Conservation (phyloP, 768 basidiomycete genomes). For the Pleurotus ostreatus region DNA sequence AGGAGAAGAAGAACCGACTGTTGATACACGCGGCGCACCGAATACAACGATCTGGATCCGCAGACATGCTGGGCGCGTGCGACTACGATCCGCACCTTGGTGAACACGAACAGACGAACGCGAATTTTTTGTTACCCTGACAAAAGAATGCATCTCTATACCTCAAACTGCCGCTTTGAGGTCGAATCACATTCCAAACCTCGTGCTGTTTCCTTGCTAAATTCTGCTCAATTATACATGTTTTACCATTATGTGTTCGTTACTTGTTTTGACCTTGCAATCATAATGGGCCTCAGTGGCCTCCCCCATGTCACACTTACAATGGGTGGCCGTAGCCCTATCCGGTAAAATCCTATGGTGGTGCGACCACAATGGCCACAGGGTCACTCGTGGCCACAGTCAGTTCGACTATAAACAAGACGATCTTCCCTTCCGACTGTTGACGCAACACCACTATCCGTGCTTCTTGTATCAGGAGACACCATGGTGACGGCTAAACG, state of each 20-base stretch:
- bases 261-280: too few relatives aligned
- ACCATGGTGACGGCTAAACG: background rate
- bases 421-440: background rate
- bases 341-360: background rate
- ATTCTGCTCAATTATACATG: too few relatives aligned
- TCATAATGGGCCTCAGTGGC: too few relatives aligned
- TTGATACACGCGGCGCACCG: slow-evolving; percentile 7
- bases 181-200: too few relatives aligned
- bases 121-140: background rate
- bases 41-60: slow-evolving; percentile 38
- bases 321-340: too few relatives aligned
- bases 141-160: too few relatives aligned
- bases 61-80: slow-evolving; percentile 34
- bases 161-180: too few relatives aligned
- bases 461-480: too few relatives aligned
- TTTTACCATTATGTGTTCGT: too few relatives aligned
- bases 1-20: slow-evolving; percentile 8
- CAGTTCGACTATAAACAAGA: background rate
- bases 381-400: too few relatives aligned
- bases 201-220: too few relatives aligned
- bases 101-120: slow-evolving; percentile 3
- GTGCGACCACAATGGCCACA: background rate
- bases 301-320: too few relatives aligned
- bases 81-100: slow-evolving; percentile 41
- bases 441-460: background rate